Evolutionary conservation across 2,329 filamentous ascomycete genomes (phyloP), one percentile per base, ranked within the genome.

Genomic region (Onygena corvina): DNA sequence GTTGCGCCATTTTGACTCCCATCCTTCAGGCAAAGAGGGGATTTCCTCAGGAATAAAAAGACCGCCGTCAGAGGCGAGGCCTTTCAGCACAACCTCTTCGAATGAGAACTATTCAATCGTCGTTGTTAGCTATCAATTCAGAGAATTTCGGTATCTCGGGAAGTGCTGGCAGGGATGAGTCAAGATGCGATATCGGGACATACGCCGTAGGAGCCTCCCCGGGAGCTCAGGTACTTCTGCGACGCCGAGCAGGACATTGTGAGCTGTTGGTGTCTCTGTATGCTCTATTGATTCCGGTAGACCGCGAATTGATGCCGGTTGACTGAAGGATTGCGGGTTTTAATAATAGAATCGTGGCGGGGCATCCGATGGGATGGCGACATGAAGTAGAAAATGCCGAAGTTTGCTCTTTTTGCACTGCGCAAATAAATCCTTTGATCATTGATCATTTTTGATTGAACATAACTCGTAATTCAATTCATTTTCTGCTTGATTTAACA

Each of bases 21-120:
- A 85, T 63, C 80, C 72, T 50, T 61, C 61, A 50, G 77, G 78
- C 49, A 83, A 66, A 3, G 71, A 65, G 46, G 88, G 88, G 54
- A 93, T 83, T 56, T 83, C 76, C 63, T 94, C 83, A 35, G 89
- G 89, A 54, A 94, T 83, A 72, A 90, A 94, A 23, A 94, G 80
- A 48, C 89, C 89, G 51, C 87, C 86, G 61, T 95, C 89, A 40
- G 78, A 74, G 51, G 87, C 88, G 50, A 94, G 80, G 38, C 88
- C 88, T 67, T 94, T 93, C 56, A 94, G 75, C 34, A 94, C 87
- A 42, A 88, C 88, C 48, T 88, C 81, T 68, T 95, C 89, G 65
- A 95, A 94, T 47, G 86, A 89, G 58, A 93, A 59, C 64, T 66
- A 50, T 46, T 42, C 23, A 47, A 33, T 38, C 23, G 9, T 20